Evolutionary conservation across 352 stramenopile genomes (phyloP).

Genomic region (Phytophthora hybrid): DNA sequence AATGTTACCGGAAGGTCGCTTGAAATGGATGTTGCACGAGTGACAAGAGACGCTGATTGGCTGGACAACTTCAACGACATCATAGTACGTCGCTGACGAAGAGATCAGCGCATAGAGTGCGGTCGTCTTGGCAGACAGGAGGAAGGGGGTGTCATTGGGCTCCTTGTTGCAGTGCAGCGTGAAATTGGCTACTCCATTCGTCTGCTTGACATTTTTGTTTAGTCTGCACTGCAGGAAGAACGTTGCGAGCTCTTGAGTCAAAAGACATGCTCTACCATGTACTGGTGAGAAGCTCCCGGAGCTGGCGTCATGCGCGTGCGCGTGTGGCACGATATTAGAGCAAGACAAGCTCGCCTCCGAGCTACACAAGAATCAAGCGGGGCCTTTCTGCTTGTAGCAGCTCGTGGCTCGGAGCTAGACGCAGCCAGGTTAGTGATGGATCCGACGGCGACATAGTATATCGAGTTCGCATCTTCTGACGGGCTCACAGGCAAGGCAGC

Average conservation of each 20-base stretch:
- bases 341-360: not conserved
- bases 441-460: not conserved
- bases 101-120: not conserved
- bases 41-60: not conserved
- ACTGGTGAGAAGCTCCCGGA: too few species aligned
- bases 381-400: not conserved
- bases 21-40: too few species aligned
- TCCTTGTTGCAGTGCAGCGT: not conserved
- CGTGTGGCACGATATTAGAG: not conserved
- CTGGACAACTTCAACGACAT: constrained; percentile 27
- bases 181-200: too few species aligned
- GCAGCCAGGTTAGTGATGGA: not conserved
- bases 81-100: not conserved
- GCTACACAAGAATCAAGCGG: not conserved
- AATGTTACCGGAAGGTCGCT: too few species aligned
- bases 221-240: too few species aligned
- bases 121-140: not conserved
- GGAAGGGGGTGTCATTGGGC: not conserved
- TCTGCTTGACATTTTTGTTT: too few species aligned
- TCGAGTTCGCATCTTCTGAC: constrained; percentile 9
- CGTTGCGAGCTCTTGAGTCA: too few species aligned
- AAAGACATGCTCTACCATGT: too few species aligned
- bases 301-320: not conserved
- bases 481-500: not conserved
- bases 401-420: not conserved